phyloP scores from a whole-genome alignment of 2,329 filamentous ascomycete genomes.

The Calonectria honghensis region DNA sequence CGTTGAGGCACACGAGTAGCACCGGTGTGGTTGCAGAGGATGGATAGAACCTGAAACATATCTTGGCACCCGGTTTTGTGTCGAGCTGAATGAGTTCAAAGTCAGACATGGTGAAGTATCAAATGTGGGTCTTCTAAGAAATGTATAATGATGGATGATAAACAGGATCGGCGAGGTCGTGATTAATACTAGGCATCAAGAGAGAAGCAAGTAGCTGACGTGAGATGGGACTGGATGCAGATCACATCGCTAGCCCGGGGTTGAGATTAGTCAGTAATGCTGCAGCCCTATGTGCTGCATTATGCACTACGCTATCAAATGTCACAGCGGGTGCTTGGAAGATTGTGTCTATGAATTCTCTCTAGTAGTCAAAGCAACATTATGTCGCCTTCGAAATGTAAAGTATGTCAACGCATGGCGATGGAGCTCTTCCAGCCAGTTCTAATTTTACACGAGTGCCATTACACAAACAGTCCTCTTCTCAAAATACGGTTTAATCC shows the following conservation, averaged over 20 bases:
- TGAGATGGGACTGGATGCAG: not conserved
- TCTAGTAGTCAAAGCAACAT: not conserved
- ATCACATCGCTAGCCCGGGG: not conserved
- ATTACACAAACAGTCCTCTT: not conserved
- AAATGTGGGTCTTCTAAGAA: not conserved
- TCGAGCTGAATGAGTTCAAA: slow-evolving; percentile 40
- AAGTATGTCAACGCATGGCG: slow-evolving; percentile 18
- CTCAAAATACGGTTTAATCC: slow-evolving; percentile 15
- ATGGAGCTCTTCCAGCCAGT: slow-evolving; percentile 38
- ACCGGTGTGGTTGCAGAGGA: not conserved
- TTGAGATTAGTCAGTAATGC: slow-evolving; percentile 10
- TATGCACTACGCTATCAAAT: not conserved
- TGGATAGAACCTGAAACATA: slow-evolving; percentile 46
- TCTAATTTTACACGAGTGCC: slow-evolving; percentile 24
- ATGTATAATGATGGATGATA: no score
- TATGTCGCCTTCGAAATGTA: slow-evolving; percentile 10
- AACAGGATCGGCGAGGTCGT: not conserved
- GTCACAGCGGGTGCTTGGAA: not conserved
- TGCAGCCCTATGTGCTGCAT: not conserved
- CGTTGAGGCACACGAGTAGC: slow-evolving; percentile 52
- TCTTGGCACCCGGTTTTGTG: slow-evolving; percentile 45
- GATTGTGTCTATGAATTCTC: not conserved
- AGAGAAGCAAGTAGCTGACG: slow-evolving; percentile 3
- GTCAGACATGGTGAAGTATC: not conserved
- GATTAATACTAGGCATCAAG: not conserved